A percentile compares a stretch with the other conserved stretches of the same genome.
phyloP scores from a whole-genome alignment of 2,329 filamentous ascomycete genomes.

The Nigrospora osmanthi region DNA sequence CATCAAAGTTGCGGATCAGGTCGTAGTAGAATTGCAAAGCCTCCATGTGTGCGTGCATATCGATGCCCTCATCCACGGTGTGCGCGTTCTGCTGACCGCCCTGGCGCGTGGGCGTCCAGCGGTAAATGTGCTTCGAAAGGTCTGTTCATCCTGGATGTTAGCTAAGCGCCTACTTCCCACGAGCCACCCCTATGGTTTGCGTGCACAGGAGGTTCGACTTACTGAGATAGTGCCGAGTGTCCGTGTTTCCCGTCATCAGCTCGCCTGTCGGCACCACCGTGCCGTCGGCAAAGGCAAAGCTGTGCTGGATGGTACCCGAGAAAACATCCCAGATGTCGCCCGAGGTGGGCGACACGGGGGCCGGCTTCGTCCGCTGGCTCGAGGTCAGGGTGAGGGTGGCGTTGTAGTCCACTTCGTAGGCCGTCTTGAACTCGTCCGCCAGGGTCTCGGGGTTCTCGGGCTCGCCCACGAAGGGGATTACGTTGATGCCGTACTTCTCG shows the following conservation, averaged over 20 bases:
- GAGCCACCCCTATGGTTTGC: too few species aligned
- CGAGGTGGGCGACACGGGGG: conserved; percentile 26
- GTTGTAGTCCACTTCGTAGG: conserved; percentile 31
- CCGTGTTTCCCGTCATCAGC: conserved; percentile 28
- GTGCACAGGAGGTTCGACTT: conserved; percentile 6
- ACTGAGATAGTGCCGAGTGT: conserved; percentile 27
- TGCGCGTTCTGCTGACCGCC: conserved; percentile 22
- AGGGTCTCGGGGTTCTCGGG: conserved; percentile 18
- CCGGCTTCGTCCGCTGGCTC: conserved; percentile 21
- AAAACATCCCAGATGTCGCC: conserved; percentile 22
- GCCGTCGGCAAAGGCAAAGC: conserved; percentile 24
- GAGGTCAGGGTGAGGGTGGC: conserved; percentile 28
- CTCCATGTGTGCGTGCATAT: conserved; percentile 30
- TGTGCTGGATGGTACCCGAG: conserved; percentile 23
- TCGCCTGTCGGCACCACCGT: conserved; percentile 26
- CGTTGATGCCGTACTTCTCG: conserved; percentile 35
- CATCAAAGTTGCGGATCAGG: conserved; percentile 27
- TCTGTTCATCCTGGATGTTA: conserved; percentile 11
- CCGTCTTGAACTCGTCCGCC: conserved; percentile 13
- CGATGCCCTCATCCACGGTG: conserved; percentile 28
- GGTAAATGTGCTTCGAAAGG: conserved; percentile 27
- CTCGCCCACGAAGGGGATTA: conserved; percentile 38
- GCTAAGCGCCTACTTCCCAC: neutral
- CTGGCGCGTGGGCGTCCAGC: conserved; percentile 26
- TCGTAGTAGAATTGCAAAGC: conserved; percentile 29